Evolutionary conservation across 2,329 filamentous ascomycete genomes (phyloP), one percentile per base, ranked within the genome.

Genomic region (Trichoderma gracile): DNA sequence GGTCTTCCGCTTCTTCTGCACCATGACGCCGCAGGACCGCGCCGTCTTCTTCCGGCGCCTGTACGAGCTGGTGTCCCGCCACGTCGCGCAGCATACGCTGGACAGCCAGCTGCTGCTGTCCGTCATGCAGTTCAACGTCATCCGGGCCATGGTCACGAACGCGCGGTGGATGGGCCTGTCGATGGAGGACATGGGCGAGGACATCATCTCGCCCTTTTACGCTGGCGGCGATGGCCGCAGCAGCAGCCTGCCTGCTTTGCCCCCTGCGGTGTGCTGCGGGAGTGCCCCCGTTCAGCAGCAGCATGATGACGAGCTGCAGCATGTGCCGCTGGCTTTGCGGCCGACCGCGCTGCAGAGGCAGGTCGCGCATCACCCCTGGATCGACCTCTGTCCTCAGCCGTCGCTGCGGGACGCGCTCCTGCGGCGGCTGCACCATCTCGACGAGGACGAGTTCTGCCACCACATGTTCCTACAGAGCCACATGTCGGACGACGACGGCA

Each of bases 391-490:
- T 21, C 61, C 66, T 4, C 40, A 63, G 15, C 50, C 66, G 23
- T 67, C 61, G 0, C 45, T 67, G 27, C 61, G 66, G 3, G 45
- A 67, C 23, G 55, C 57, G 2, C 21, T 67, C 19, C 27, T 67
- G 0, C 38, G 42, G 3, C 33, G 56, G 12, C 21, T 58, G 5
- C 40, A 33, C 17, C 25, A 57, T 5, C 55, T 68, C 3, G 66
- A 69, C 38, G 67, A 69, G 6, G 65, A 69, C 23, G 66, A 66
- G 43, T 63, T 67, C 17, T 67, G 66, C 25, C 57, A 67, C 17
- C 50, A 67, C 33, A 19, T 67, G 12, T 67, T 62, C 40, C 59
- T 62, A 9, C 40, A 50, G 4, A 42, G 23, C 4, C 30, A 19
- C 55, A 30, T 33, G 12, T 40, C 27, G 12, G 62, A 52, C 19